Evolutionary conservation across 129 eudicot species (phyloP), one percentile per base, ranked within the genome.

Genomic region (Flaveria robusta): DNA sequence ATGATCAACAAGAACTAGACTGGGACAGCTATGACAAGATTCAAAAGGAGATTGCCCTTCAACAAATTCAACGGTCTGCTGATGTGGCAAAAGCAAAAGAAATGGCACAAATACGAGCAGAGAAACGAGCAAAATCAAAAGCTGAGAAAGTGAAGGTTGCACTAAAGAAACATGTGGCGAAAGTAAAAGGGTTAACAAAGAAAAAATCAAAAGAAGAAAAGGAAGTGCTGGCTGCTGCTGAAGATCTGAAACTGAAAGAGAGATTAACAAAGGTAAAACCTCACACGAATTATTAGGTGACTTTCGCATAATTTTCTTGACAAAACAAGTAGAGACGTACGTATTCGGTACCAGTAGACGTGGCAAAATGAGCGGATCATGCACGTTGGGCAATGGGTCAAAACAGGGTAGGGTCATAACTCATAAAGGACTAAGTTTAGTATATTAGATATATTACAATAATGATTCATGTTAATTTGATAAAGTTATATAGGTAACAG

Each of bases 21-120:
- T 93, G 98, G 98, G 89, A 93, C 80, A 88, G 97, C 72, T 90
- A 87, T 72, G 90, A 86, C 42, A 86, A 77, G 77, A 74, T 92
- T 26, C 82, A 86, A 83, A 79, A 37, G 54, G 94, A 89, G 74
- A 79, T 88, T 71, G 86, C 77, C 42, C 71, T 77, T 66, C 74
- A 80, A 74, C 85, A 82, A 31, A 83, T 65, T 62, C 88, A 86
- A 42, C 49, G 78, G 62, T 80, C 86, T 81, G 90, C 77, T 69
- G 87, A 89, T 58, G 75, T 72, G 82, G 93, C 89, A 55, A 86
- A 85, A 79, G 90, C 83, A 62, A 87, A 86, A 74, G 87, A 85
- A 76, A 85, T 83, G 79, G 85, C 78, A 27, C 86, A 75, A 24
- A 71, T 79, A n/a, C 91, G 79, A 81, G 84, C 86, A 54, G 87